phyloP scores from a whole-genome alignment of 768 basidiomycete genomes.

The Pisolithus sp. region DNA sequence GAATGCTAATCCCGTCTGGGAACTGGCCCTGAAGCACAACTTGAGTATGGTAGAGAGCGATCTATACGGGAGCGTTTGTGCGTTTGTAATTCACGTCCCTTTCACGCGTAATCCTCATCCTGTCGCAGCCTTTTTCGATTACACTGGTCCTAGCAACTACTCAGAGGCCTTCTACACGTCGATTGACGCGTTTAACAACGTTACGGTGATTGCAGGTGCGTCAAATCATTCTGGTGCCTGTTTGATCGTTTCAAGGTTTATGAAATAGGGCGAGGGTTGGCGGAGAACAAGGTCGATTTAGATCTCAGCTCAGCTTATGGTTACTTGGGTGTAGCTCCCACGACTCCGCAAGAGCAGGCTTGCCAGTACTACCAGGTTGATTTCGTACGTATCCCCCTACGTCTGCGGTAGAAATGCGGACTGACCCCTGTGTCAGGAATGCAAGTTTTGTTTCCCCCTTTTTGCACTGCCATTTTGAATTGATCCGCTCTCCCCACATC shows the following conservation, averaged over 20 bases:
- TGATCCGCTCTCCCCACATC: constrained; percentile 1
- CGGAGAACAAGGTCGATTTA: constrained; percentile 40
- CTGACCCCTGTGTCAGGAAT: constrained; percentile 21
- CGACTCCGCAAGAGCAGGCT: constrained; percentile 40
- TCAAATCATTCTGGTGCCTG: too few relatives aligned
- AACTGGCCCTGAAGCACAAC: constrained; percentile 49
- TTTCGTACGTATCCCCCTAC: constrained; percentile 16
- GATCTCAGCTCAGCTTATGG: constrained; percentile 51
- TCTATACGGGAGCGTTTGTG: not conserved
- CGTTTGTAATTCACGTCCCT: not conserved
- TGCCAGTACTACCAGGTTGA: constrained; percentile 54
- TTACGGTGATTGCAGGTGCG: not conserved
- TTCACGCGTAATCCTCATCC: not conserved
- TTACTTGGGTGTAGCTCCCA: constrained; percentile 40
- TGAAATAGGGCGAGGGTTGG: constrained; percentile 37
- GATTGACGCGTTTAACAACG: not conserved
- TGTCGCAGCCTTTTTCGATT: not conserved
- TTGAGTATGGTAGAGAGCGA: constrained; percentile 41
- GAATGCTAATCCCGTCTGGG: constrained; percentile 53
- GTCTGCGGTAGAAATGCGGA: not conserved
- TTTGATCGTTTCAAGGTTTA: too few relatives aligned
- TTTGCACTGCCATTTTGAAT: not conserved
- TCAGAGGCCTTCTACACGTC: not conserved
- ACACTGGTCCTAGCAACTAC: not conserved
- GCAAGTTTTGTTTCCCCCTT: constrained; percentile 10